Base-by-base conservation (phyloP, 148 eudicot genomes). In the Fagopyrum homotropicum region DNA sequence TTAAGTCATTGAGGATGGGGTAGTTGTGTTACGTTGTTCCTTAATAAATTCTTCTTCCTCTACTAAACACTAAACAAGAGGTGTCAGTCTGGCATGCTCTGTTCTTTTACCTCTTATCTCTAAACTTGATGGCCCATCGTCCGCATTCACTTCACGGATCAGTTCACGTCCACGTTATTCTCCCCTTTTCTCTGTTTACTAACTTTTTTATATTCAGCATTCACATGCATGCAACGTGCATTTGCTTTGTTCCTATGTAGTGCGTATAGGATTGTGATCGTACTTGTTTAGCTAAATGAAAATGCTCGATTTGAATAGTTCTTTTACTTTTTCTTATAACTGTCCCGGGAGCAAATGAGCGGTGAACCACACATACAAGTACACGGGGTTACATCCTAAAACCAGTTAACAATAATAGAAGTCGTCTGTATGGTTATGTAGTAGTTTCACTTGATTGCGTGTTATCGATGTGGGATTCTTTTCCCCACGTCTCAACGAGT, bases 221-320 rank as follows among this genome's bases (percentile, higher is more conserved):
- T 66, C 71, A 66, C 71, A 35, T 66, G 46, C 71, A 66, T 66
- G 46, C 46, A 35, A 66, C 71, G 46, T 66, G 71, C 71, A 66
- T 2, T 66, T 66, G 71, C 35, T 40, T 66, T 40, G 71, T 1
- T 66, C 46, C 22, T 1, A 4, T 22, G 11, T n/a, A 50, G 14
- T 50, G 7, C 14, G 14, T 10, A 35, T 35, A 35, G 40, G 40
- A 35, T 35, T 35, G 40, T 22, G 26, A 22, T 22, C 26, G 26
- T 22, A 22, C 26, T 22, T 22, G 26, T 22, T 22, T 22, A 22
- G 26, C 26, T 22, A 22, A 22, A 22, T 22, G 26, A 22, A 22
- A 0, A 22, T 22, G 26, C 26, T 22, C 26, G 26, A 22, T 22
- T 22, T 0, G 26, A 22, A 22, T 22, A 22, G 0, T 22, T 22